Evolutionary conservation across 768 basidiomycete genomes (phyloP), one percentile per base, ranked within the genome.

Genomic region (Lactarius sp.): DNA sequence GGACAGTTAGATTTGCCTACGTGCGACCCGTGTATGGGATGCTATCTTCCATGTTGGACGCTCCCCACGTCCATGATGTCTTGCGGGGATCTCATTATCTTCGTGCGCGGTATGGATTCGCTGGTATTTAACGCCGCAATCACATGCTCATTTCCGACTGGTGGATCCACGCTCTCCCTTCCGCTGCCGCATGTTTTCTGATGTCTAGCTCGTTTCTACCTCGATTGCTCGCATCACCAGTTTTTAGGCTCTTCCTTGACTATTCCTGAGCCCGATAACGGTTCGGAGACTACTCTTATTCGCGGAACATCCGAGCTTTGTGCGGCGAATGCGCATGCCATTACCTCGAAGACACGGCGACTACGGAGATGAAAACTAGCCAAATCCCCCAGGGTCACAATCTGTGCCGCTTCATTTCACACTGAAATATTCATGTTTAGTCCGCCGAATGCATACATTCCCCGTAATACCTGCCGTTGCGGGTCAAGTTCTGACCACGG

Each of bases 291-390:
- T 31, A 14, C 37, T 39, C 4, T 37, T 58, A 52, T 42, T 50
- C 51, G 47, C 41, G 37, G 46, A 41, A 59, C 41, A 47, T 27
- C 56, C 44, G n/a, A 46, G 46, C 44, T 39, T 16, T 16, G 51
- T 31, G 16, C 36, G 10, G 37, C 14, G 37, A 53, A 41, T 3
- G 3, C 49, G 12, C 27, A 9, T 7, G 54, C 16, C 16, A 46
- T 20, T 18, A n/a, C 18, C 52, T 34, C 52, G 62, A 46, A 36
- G 62, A 59, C 18, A 41, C 52, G 62, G 62, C 33, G 53, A 41
- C 31, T 31, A 50, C 62, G 62, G 62, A 64, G 39, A 64, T 64
- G 62, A 64, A 46, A 59, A 41, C 18, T 59, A 37, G 36, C 51
- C 62, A 59, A 61, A 42, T 22, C 2, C 4, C 41, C 31, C 54